These are phyloP conservation scores for Corynascus novoguineensis DNA, from an alignment of 495 filamentous ascomycete species.

Conservation along the genomic window DNA sequence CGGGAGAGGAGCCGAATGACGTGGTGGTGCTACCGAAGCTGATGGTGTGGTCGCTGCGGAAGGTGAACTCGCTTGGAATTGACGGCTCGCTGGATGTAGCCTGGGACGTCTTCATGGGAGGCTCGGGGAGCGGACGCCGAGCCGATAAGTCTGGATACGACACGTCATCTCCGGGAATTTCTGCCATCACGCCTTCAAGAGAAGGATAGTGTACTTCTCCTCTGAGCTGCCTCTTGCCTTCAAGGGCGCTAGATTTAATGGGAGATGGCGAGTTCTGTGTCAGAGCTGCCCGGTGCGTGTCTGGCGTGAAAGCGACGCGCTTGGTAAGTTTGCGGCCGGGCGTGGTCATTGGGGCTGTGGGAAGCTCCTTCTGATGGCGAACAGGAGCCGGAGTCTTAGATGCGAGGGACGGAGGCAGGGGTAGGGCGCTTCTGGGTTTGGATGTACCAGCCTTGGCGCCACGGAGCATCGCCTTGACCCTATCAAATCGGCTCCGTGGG, in stretches of 20 bases:
- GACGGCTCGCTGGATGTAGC: constrained; percentile 28
- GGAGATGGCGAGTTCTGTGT: constrained; percentile 45
- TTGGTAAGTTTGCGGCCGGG: constrained; percentile 42
- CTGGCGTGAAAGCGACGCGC: constrained; percentile 45
- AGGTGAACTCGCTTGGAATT: constrained; percentile 53
- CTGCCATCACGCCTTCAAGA: constrained; percentile 28
- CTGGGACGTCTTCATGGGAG: constrained; percentile 27
- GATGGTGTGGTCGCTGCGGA: constrained; percentile 55
- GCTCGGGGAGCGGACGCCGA: constrained; percentile 29
- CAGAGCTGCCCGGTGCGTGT: constrained; percentile 33
- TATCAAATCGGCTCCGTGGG: constrained; percentile 41
- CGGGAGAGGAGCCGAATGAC: constrained; percentile 46
- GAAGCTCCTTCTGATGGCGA: constrained; percentile 40
- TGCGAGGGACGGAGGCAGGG: constrained; percentile 28
- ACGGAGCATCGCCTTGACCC: constrained; percentile 47
- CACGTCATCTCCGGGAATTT: constrained; percentile 25
- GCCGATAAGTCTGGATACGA: constrained; percentile 45
- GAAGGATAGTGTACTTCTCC: constrained; percentile 34
- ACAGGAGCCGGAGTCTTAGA: constrained; percentile 42
- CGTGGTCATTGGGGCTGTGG: constrained; percentile 42
- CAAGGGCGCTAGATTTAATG: constrained; percentile 42
- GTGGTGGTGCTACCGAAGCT: constrained; percentile 41
- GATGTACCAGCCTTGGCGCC: constrained; percentile 33
- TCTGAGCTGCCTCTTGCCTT: constrained; percentile 32
- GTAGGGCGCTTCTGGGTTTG: constrained; percentile 37